Conservation (phyloP, 805 yeast genomes). For the Kregervanrija pseudodelftensis region DNA sequence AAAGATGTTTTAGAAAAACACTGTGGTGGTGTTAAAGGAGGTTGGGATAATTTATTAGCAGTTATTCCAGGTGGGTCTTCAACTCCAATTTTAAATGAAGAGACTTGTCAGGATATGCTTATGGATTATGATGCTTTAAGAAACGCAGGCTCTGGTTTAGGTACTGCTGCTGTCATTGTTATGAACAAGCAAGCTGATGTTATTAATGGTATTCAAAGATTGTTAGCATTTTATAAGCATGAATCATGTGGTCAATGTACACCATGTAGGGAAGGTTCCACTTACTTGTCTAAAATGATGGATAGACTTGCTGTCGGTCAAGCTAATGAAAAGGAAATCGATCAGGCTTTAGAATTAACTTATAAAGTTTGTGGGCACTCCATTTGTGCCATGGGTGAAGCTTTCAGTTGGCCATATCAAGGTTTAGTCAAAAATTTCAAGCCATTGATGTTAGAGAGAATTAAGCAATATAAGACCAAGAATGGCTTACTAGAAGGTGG, state of each 20-base stretch:
- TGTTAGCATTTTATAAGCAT: slow-evolving; percentile 79
- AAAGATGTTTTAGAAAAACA: slow-evolving; percentile 78
- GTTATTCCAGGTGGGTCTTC: slow-evolving; percentile 90
- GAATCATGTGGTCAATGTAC: slow-evolving; percentile 95
- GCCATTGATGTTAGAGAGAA: slow-evolving; percentile 74
- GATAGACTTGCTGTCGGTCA: slow-evolving; percentile 73
- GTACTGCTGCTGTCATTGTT: slow-evolving; percentile 90
- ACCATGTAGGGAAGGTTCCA: slow-evolving; percentile 91
- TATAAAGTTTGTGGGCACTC: slow-evolving; percentile 89
- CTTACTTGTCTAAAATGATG: slow-evolving; percentile 81
- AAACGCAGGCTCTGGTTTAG: slow-evolving; percentile 82
- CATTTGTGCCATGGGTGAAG: slow-evolving; percentile 88
- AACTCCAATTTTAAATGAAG: slow-evolving; percentile 72
- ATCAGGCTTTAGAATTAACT: slow-evolving; percentile 75
- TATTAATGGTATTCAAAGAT: slow-evolving; percentile 78
- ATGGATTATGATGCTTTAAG: slow-evolving; percentile 87
- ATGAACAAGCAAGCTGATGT: slow-evolving; percentile 84
- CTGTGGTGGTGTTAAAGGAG: slow-evolving; percentile 88
- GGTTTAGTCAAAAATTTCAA: slow-evolving; percentile 81
- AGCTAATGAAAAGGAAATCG: slow-evolving; percentile 75
- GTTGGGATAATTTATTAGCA: slow-evolving; percentile 86
- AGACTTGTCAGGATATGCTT: slow-evolving; percentile 56
- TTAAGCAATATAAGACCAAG: slow-evolving; percentile 49
- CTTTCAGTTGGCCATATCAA: slow-evolving; percentile 91
- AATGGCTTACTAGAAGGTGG: slow-evolving; percentile 30